phyloP scores from a whole-genome alignment of 148 eudicot genomes.

The Spergularia bocconei region DNA sequence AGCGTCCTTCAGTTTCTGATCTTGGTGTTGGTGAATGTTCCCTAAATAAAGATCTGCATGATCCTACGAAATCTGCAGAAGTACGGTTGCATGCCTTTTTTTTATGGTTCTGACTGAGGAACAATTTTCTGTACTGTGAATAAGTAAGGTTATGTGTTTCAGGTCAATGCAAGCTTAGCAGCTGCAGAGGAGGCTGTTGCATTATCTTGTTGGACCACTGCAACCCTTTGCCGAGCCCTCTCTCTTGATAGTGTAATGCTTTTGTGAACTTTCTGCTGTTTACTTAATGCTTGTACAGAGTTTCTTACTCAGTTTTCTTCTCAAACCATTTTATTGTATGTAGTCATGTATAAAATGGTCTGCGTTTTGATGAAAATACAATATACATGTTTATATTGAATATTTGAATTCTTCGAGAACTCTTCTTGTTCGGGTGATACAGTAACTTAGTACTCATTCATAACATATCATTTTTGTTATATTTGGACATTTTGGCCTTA shows the following conservation, averaged over 20 bases:
- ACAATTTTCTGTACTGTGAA: not conserved
- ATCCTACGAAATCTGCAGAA: slow-evolving; percentile 47
- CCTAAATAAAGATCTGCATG: slow-evolving; percentile 33
- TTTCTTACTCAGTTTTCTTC: not conserved
- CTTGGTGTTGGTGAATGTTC: slow-evolving; percentile 48
- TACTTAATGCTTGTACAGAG: not conserved
- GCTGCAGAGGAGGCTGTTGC: slow-evolving; percentile 91
- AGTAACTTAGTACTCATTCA: not conserved
- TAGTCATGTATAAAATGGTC: not conserved
- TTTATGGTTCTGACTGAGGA: not conserved
- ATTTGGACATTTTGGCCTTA: no score
- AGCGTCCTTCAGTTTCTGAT: slow-evolving; percentile 57
- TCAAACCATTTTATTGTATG: not conserved
- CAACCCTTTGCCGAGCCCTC: slow-evolving; percentile 83
- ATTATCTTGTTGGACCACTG: slow-evolving; percentile 85
- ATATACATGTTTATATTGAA: not conserved
- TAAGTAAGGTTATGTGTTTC: slow-evolving; percentile 23
- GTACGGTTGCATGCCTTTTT: slow-evolving; percentile 33
- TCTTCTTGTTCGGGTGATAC: not conserved
- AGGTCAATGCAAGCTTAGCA: slow-evolving; percentile 77
- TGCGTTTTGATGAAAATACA: not conserved
- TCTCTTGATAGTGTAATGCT: slow-evolving; percentile 84
- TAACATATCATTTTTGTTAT: not conserved
- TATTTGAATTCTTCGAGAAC: not conserved
- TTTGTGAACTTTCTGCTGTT: not conserved